phyloP scores from a whole-genome alignment of 305 asterid species.

The Fraxinus angustifolia region DNA sequence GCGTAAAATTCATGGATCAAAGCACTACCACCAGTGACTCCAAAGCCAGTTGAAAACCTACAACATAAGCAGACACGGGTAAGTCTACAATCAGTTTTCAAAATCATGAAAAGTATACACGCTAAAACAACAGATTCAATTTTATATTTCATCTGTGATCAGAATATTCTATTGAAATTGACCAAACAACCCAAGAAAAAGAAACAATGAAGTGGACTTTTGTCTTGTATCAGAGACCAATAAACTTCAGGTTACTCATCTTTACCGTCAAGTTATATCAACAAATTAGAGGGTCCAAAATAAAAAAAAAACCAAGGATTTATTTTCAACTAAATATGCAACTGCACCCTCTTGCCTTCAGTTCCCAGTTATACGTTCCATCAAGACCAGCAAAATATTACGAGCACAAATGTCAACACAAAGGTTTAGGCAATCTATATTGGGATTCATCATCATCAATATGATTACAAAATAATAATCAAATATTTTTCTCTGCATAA shows the following conservation, averaged over 20 bases:
- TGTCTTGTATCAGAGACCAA: neutral
- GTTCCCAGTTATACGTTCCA: neutral
- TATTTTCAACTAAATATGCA: neutral
- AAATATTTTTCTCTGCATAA: neutral
- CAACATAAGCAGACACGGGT: neutral
- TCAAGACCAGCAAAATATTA: neutral
- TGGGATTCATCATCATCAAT: neutral
- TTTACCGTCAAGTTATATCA: neutral
- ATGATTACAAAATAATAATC: neutral
- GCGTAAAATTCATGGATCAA: slow-evolving; percentile 59
- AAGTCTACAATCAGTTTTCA: neutral
- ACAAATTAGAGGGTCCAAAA: neutral
- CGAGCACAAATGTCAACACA: neutral
- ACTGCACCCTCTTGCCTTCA: neutral
- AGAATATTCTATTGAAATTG: neutral
- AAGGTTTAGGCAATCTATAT: neutral
- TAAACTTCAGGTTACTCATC: neutral
- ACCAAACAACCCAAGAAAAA: neutral
- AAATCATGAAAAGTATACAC: neutral
- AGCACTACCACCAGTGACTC: slow-evolving; percentile 76
- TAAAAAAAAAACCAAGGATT: neutral
- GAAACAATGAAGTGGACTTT: neutral
- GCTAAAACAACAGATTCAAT: neutral
- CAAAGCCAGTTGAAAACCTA: slow-evolving; percentile 89
- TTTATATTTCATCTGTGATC: neutral